Conservation (phyloP, 495 filamentous ascomycete genomes). For the Talaromyces liani region DNA sequence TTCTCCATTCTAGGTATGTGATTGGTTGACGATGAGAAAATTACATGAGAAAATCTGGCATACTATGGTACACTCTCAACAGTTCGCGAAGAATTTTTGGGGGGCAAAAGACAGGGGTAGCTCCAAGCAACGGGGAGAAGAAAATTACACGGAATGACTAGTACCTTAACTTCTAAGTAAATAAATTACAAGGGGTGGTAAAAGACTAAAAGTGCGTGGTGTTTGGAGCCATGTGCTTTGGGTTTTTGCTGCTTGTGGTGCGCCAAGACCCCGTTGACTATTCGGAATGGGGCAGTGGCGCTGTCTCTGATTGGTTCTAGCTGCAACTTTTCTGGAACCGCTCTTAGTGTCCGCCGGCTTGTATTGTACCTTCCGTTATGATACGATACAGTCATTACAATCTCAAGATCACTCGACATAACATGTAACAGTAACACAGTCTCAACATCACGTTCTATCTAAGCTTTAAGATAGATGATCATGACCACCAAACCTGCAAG, state of each 20-base stretch:
- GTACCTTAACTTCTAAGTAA: not conserved
- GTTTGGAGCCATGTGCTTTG: not conserved
- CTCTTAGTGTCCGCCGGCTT: not conserved
- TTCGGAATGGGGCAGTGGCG: not conserved
- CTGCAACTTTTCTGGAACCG: not conserved
- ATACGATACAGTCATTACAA: not conserved
- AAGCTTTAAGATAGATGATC: not conserved
- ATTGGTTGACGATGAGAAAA: not conserved
- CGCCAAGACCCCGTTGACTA: not conserved
- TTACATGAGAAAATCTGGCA: not conserved
- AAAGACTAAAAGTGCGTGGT: not conserved
- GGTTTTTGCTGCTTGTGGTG: not conserved
- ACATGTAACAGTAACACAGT: not conserved
- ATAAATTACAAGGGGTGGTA: not conserved
- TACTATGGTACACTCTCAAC: not conserved
- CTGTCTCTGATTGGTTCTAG: not conserved
- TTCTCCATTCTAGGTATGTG: not conserved
- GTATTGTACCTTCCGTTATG: not conserved
- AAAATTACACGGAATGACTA: not conserved
- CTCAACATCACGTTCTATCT: not conserved
- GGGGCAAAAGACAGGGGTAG: not conserved
- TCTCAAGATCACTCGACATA: not conserved
- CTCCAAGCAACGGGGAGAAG: not conserved
- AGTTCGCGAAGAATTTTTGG: not conserved
- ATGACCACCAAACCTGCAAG: not conserved